These are phyloP conservation scores for Aspergillus bombycis DNA, from an alignment of 2,329 filamentous ascomycete species.

Conservation along the genomic window DNA sequence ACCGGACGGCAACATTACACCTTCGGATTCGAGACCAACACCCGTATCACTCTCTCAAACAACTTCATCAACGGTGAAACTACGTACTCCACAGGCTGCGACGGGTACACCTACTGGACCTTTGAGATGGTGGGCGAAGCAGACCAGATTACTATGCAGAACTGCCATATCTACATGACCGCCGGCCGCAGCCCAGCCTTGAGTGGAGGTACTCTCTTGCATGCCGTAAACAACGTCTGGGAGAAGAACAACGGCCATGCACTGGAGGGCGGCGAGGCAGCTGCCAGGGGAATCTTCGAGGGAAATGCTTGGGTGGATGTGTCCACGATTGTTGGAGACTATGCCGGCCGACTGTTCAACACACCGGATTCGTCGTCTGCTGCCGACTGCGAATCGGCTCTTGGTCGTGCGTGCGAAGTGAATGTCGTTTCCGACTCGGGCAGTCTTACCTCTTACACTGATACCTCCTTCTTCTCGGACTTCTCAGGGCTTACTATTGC, in stretches of 20 bases:
- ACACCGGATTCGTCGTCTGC: neutral
- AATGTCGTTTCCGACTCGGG: neutral
- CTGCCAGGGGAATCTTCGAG: neutral
- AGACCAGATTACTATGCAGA: slow-evolving; percentile 58
- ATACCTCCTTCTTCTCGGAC: neutral
- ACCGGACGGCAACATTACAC: slow-evolving; percentile 65
- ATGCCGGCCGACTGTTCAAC: neutral
- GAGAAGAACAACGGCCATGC: slow-evolving; percentile 59
- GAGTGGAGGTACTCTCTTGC: slow-evolving; percentile 58
- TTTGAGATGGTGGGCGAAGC: slow-evolving; percentile 55
- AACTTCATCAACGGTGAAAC: slow-evolving; percentile 59
- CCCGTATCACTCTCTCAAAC: slow-evolving; percentile 63
- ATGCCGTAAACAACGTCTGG: slow-evolving; percentile 65
- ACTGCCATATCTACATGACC: slow-evolving; percentile 64
- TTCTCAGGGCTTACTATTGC: neutral
- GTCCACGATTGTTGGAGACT: neutral
- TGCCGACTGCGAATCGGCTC: neutral
- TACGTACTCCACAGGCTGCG: slow-evolving; percentile 59
- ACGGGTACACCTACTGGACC: slow-evolving; percentile 58
- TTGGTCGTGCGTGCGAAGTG: neutral
- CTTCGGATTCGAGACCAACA: slow-evolving; percentile 56
- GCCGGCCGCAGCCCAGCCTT: slow-evolving; percentile 62
- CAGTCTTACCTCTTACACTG: neutral
- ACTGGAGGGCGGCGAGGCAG: slow-evolving; percentile 47
- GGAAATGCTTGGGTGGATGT: neutral